These are phyloP conservation scores for Tuber brumale DNA, from an alignment of 495 filamentous ascomycete species.

Conservation along the genomic window DNA sequence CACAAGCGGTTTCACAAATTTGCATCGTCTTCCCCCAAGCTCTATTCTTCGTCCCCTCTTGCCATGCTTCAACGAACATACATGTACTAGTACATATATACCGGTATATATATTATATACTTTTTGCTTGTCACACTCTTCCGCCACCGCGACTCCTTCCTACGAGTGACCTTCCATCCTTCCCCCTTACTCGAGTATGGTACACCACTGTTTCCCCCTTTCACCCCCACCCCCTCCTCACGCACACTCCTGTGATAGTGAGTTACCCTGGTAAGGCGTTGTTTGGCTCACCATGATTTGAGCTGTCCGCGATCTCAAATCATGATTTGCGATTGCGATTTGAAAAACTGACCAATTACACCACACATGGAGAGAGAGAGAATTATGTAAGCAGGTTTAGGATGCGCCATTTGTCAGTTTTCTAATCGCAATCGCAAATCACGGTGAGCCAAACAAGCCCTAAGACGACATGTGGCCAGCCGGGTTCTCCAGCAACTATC, in stretches of 20 bases:
- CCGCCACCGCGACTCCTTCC: neutral
- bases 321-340: too few species aligned
- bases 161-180: neutral
- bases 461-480: neutral
- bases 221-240: neutral
- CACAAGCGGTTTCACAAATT: neutral
- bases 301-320: too few species aligned
- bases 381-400: too few species aligned
- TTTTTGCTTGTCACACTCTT: neutral
- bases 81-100: too few species aligned
- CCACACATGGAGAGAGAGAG: too few species aligned
- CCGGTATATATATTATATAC: neutral
- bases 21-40: neutral
- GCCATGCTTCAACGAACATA: neutral
- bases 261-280: neutral
- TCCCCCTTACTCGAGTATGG: neutral
- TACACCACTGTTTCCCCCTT: neutral
- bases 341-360: too few species aligned
- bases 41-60: neutral
- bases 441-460: too few species aligned
- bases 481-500: neutral
- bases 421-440: too few species aligned
- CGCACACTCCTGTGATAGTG: neutral
- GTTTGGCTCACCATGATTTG: too few species aligned
- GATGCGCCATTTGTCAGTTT: too few species aligned